phyloP scores from a whole-genome alignment of 768 basidiomycete genomes.

The Amanita rubescens region DNA sequence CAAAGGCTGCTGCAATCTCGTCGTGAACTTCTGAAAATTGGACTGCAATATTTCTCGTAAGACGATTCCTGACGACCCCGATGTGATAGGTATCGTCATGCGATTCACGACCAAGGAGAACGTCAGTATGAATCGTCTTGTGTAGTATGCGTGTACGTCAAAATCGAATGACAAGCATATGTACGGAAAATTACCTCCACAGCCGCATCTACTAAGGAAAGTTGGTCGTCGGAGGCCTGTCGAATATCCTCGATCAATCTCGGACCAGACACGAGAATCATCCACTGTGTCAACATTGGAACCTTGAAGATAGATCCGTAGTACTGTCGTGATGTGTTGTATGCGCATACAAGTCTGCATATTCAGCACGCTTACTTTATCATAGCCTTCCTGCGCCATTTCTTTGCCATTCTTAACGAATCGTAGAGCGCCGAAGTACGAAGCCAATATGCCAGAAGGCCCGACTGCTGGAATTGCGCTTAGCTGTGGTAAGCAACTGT shows the following conservation, averaged over 20 bases:
- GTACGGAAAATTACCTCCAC: slow-evolving; percentile 11
- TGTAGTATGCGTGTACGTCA: not conserved
- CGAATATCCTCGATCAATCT: slow-evolving; percentile 38
- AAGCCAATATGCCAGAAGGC: not conserved
- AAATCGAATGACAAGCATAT: not conserved
- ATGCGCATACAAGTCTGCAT: no score
- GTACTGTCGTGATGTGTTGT: slow-evolving; percentile 12
- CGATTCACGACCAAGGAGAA: slow-evolving; percentile 24
- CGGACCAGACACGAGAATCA: slow-evolving; percentile 33
- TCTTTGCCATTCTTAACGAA: slow-evolving; percentile 15
- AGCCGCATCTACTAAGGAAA: slow-evolving; percentile 33
- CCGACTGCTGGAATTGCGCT: slow-evolving; percentile 1
- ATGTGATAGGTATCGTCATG: slow-evolving; percentile 17
- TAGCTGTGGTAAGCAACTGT: not conserved
- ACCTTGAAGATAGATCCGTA: slow-evolving; percentile 32
- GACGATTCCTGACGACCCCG: slow-evolving; percentile 17
- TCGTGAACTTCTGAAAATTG: slow-evolving; percentile 19
- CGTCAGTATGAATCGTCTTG: slow-evolving; percentile 26
- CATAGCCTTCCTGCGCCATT: slow-evolving; percentile 27
- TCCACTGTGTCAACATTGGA: slow-evolving; percentile 36
- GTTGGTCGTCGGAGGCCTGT: slow-evolving; percentile 35
- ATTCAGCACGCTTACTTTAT: slow-evolving; percentile 16
- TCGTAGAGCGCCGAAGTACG: slow-evolving; percentile 9
- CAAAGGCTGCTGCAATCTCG: slow-evolving; percentile 17
- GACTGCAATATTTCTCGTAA: slow-evolving; percentile 21